These are phyloP conservation scores for Beauveria rudraprayagi DNA, from an alignment of 2,329 filamentous ascomycete genomes.

Conservation along the genomic window DNA sequence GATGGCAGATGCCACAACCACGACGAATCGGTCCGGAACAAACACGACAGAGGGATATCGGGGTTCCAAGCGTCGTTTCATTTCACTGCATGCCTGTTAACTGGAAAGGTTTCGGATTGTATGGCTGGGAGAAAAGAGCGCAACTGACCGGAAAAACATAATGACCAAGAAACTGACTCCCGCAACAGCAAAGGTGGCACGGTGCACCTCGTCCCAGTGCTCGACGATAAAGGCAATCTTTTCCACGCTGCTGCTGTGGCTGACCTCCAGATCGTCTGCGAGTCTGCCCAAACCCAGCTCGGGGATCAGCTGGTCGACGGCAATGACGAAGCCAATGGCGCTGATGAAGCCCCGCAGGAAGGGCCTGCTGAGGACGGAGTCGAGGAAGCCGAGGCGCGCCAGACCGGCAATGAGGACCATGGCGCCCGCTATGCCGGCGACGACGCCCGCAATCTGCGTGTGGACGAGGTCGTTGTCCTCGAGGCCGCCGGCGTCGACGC, in stretches of 20 bases:
- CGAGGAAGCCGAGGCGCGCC: conserved; percentile 80
- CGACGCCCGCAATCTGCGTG: conserved; percentile 77
- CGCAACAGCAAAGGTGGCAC: conserved; percentile 67
- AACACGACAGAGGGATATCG: conserved; percentile 76
- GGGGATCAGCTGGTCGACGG: conserved; percentile 88
- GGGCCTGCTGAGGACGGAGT: conserved; percentile 86
- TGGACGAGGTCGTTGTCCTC: conserved; percentile 60
- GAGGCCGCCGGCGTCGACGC: conserved; percentile 60
- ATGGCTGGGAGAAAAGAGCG: background rate
- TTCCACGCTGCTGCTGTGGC: conserved; percentile 77
- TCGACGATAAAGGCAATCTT: conserved; percentile 74
- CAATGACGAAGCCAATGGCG: conserved; percentile 91
- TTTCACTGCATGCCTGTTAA: conserved; percentile 43
- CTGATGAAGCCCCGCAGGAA: conserved; percentile 95
- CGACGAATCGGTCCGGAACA: conserved; percentile 81
- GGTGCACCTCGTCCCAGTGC: conserved; percentile 60
- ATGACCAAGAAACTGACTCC: conserved; percentile 77
- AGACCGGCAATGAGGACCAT: conserved; percentile 84
- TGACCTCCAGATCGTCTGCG: conserved; percentile 57
- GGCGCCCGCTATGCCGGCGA: conserved; percentile 78
- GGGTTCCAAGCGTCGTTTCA: conserved; percentile 75
- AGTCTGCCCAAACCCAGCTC: conserved; percentile 69
- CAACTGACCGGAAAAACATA: conserved; percentile 71
- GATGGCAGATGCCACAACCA: conserved; percentile 78
- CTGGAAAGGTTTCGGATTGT: background rate